These are phyloP conservation scores for Fusarium sp. DNA, from an alignment of 2,329 filamentous ascomycete genomes.

Conservation along the genomic window DNA sequence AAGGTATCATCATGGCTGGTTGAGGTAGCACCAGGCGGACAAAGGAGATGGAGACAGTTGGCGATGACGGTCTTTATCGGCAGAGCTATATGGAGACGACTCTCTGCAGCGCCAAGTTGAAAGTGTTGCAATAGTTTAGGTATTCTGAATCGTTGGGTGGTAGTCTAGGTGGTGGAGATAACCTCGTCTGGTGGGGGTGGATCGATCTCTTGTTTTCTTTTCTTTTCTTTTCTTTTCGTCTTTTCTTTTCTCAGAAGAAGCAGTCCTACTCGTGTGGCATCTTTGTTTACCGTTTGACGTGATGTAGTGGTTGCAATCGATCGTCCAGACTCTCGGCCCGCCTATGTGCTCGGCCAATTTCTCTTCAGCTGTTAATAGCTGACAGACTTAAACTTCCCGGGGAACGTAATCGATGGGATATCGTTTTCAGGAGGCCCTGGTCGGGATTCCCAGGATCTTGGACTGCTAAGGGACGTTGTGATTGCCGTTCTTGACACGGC, in stretches of 20 bases:
- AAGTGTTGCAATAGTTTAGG: background rate
- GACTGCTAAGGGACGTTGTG: conserved; percentile 2
- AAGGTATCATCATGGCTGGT: conserved; percentile 13
- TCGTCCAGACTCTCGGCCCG: background rate
- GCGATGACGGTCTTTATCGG: background rate
- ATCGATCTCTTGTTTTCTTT: background rate
- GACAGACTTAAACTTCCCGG: background rate
- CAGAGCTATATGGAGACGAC: conserved; percentile 9
- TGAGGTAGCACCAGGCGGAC: conserved; percentile 10
- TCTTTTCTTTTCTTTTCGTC: background rate
- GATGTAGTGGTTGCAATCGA: conserved; percentile 4
- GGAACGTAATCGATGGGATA: background rate
- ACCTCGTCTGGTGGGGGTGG: background rate
- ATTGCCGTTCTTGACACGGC: conserved; percentile 14
- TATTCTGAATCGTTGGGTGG: background rate
- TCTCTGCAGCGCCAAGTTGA: conserved; percentile 1
- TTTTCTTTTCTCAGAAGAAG: background rate
- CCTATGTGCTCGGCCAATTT: conserved; percentile 1
- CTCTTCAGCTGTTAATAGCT: background rate
- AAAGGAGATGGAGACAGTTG: conserved; percentile 1
- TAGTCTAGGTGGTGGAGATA: background rate
- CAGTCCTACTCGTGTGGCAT: background rate
- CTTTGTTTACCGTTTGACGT: background rate
- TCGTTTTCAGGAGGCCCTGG: background rate
- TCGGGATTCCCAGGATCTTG: conserved; percentile 16